Evolutionary conservation across 2,329 filamentous ascomycete species (phyloP), one percentile per base, ranked within the genome.

Genomic region (Trichoderma atroviride): DNA sequence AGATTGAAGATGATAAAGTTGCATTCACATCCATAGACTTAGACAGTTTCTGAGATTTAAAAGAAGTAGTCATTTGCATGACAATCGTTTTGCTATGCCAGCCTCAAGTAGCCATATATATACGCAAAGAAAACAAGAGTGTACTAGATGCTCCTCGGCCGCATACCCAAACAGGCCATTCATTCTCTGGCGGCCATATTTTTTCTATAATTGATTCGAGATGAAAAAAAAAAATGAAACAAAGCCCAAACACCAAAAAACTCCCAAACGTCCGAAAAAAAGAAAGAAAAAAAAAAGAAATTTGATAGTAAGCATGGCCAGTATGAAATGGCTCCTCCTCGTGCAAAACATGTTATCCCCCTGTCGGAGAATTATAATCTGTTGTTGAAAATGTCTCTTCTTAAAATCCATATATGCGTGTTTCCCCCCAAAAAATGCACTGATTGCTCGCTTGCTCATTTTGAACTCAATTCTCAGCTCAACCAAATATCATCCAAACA

Each of bases 111-210:
- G 43, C 43, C 31, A 60, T 5, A 43, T 37, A 40, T 47, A 33
- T 56, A 53, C 55, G 27, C 56, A 33, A 33, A 40, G 29, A 47
- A 47, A 43, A 60, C 37, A 43, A 19, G n/a, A 40, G 33, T 64
- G 19, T 40, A 43, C 40, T 43, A 55, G 24, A 40, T 52, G 31
- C 47, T 22, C n/a, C 6, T 22, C 22, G 4, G 47, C 9, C 33
- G 60, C 60, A 63, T 63, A 53, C n/a, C 60, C 60, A 63, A 63
- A 33, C 60, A n/a, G n/a, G n/a, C n/a, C n/a, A n/a, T n/a, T n/a
- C n/a, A 63, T n/a, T 53, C 24, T 37, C 5, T 19, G 5, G 16
- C 60, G 60, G 60, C 60, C 60, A 37, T 43, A n/a, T 43, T 29
- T 64, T 40, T 64, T 58, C 22, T 56, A 22, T 29, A 43, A 43